These are phyloP conservation scores for Daedaleopsis nitida DNA, from an alignment of 768 basidiomycete species.

Conservation along the genomic window DNA sequence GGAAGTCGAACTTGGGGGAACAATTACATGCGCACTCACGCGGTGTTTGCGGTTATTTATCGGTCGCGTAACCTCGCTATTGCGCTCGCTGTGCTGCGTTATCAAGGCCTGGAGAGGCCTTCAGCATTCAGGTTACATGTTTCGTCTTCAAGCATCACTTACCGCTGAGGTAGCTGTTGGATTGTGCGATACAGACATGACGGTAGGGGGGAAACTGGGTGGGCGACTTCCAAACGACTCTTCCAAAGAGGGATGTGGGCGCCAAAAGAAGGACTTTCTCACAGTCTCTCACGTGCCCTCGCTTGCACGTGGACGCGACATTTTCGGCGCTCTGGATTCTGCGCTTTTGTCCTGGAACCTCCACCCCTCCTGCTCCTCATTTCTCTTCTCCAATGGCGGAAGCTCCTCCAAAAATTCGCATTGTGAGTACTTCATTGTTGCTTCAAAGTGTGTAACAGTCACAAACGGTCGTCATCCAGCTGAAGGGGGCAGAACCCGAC, in stretches of 20 bases:
- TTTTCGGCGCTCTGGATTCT: neutral
- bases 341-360: neutral
- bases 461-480: constrained; percentile 44
- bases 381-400: constrained; percentile 18
- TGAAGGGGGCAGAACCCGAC: constrained; percentile 81
- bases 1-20: constrained; percentile 6
- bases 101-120: too few species aligned
- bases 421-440: constrained; percentile 19
- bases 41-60: constrained; percentile 13
- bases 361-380: neutral
- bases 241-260: too few species aligned
- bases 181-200: too few species aligned
- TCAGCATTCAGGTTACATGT: too few species aligned
- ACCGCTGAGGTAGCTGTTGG: too few species aligned
- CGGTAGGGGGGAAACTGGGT: too few species aligned
- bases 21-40: constrained; percentile 12
- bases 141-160: too few species aligned
- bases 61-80: constrained; percentile 3
- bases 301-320: neutral
- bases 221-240: too few species aligned
- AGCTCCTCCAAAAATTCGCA: constrained; percentile 25
- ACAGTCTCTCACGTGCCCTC: neutral
- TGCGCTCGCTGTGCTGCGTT: too few species aligned
- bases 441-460: neutral
- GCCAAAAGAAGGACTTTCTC: too few species aligned